phyloP scores from a whole-genome alignment of 257 asterid species.

The Nicotiana paniculata region DNA sequence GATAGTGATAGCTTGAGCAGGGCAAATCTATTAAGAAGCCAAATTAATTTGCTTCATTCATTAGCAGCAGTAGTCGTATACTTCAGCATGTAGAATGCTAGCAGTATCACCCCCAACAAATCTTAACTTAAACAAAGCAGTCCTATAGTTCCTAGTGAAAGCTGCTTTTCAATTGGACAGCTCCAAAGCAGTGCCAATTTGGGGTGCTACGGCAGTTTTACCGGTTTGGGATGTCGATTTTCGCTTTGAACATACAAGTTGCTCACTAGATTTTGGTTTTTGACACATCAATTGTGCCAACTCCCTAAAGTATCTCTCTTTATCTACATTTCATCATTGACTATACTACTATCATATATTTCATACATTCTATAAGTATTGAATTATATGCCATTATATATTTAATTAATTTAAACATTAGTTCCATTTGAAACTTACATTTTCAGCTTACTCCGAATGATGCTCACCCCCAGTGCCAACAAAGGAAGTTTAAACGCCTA shows the following conservation, averaged over 20 bases:
- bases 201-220: not conserved
- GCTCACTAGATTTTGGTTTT: not conserved
- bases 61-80: not conserved
- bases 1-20: slow-evolving; percentile 94
- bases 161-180: not conserved
- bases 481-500: not conserved
- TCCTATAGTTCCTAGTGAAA: not conserved
- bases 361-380: not conserved
- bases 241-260: not conserved
- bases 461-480: not conserved
- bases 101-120: not conserved
- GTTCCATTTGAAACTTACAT: not conserved
- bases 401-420: not conserved
- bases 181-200: not conserved
- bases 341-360: not conserved
- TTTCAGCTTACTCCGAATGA: not conserved
- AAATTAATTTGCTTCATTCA: not conserved
- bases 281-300: not conserved
- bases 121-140: not conserved
- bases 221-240: not conserved
- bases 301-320: not conserved
- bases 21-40: slow-evolving; percentile 51
- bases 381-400: not conserved
- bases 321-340: not conserved
- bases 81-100: not conserved